Conservation (phyloP, 2,329 filamentous ascomycete genomes). For the Aspergillus puulaauensis region DNA sequence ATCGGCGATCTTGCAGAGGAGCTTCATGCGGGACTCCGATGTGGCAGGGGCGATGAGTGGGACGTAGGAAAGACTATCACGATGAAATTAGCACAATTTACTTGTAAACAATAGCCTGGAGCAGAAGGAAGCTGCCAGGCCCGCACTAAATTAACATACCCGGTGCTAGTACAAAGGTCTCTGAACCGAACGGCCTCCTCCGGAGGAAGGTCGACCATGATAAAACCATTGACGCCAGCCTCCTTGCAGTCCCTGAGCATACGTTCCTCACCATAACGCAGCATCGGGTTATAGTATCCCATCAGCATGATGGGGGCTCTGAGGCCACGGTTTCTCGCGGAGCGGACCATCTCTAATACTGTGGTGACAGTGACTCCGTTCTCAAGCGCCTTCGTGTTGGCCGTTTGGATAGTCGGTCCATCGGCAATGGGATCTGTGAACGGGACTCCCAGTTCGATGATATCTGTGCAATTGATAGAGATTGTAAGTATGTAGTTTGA, state of each 20-base stretch:
- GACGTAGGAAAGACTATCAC: slow-evolving; percentile 77
- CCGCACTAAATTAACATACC: slow-evolving; percentile 22
- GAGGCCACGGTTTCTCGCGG: slow-evolving; percentile 74
- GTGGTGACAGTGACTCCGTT: slow-evolving; percentile 84
- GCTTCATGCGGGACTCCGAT: slow-evolving; percentile 88
- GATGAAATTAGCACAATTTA: background rate
- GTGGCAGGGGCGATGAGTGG: slow-evolving; percentile 95
- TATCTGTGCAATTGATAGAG: slow-evolving; percentile 55
- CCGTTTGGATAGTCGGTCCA: slow-evolving; percentile 92
- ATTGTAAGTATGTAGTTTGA: background rate
- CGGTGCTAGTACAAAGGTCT: slow-evolving; percentile 33
- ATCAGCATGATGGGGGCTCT: slow-evolving; percentile 85
- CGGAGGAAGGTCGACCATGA: slow-evolving; percentile 93
- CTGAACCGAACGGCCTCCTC: slow-evolving; percentile 83
- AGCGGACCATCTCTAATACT: slow-evolving; percentile 79
- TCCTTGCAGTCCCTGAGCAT: slow-evolving; percentile 81
- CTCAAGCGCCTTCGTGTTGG: slow-evolving; percentile 84
- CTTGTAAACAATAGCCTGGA: background rate
- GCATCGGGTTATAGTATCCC: slow-evolving; percentile 97
- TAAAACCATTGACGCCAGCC: slow-evolving; percentile 90
- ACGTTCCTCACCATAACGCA: slow-evolving; percentile 90
- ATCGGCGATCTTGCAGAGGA: slow-evolving; percentile 94
- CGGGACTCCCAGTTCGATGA: slow-evolving; percentile 93
- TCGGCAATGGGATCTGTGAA: slow-evolving; percentile 99
- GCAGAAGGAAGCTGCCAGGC: background rate